phyloP scores from a whole-genome alignment of 768 basidiomycete species.

The Macrolepiota fuliginosa region DNA sequence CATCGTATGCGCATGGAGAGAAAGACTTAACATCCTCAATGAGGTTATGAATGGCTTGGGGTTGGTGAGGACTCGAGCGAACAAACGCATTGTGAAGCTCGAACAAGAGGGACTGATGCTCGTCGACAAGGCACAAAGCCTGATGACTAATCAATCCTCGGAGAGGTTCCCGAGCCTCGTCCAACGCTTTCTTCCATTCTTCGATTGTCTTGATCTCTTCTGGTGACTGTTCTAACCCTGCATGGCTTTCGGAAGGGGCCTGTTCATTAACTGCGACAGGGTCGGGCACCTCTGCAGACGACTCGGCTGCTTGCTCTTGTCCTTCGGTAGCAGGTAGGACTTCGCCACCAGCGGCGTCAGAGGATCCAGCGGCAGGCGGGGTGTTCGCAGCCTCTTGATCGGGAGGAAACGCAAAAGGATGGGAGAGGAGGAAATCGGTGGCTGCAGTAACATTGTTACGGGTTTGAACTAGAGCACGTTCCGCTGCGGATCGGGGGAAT shows the following conservation, averaged over 20 bases:
- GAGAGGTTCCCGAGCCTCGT: slow-evolving; percentile 62
- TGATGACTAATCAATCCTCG: slow-evolving; percentile 62
- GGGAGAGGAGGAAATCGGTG: slow-evolving; percentile 79
- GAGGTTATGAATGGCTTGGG: slow-evolving; percentile 66
- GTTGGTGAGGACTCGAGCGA: slow-evolving; percentile 57
- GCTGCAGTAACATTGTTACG: slow-evolving; percentile 89
- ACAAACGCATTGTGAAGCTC: slow-evolving; percentile 84
- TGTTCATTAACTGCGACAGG: neutral
- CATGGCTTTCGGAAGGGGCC: neutral
- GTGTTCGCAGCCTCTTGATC: slow-evolving; percentile 51
- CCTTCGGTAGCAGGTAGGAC: neutral
- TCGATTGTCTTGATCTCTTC: slow-evolving; percentile 45
- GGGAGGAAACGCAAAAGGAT: slow-evolving; percentile 75
- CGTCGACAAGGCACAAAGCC: slow-evolving; percentile 79
- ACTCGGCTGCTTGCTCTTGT: neutral
- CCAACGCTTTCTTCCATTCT: slow-evolving; percentile 64
- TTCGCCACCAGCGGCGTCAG: slow-evolving; percentile 29
- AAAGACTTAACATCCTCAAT: slow-evolving; percentile 75
- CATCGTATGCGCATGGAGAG: slow-evolving; percentile 61
- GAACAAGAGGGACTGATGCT: slow-evolving; percentile 85
- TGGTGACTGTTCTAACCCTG: slow-evolving; percentile 18
- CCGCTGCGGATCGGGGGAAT: slow-evolving; percentile 85
- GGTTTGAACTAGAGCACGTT: slow-evolving; percentile 78
- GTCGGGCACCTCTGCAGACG: neutral
- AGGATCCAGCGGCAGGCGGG: slow-evolving; percentile 18